Percentiles rank a stretch among this genome's conserved stretches.
Conservation (phyloP, 345 rosid species). For the Sisymbrium altissimum region DNA sequence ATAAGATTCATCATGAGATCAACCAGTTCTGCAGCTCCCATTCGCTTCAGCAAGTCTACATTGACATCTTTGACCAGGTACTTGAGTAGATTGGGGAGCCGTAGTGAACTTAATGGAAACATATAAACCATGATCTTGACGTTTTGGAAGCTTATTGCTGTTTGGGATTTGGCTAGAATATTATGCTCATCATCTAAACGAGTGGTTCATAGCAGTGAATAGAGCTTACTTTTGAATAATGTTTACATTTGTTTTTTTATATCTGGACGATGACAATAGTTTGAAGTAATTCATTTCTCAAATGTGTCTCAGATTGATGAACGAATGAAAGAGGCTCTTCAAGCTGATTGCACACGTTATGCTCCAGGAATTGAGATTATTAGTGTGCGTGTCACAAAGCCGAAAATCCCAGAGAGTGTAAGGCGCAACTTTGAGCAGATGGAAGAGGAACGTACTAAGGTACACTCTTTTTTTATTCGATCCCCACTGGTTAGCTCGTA, state of each 20-base stretch:
- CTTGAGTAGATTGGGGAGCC: neutral
- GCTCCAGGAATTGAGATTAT: constrained; percentile 93
- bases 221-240: neutral
- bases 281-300: neutral
- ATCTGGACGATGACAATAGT: neutral
- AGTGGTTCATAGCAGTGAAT: neutral
- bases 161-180: too few species aligned
- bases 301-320: constrained; percentile 69
- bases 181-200: neutral
- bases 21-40: constrained; percentile 97
- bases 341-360: constrained; percentile 79
- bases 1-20: constrained; percentile 98
- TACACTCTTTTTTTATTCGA: constrained; percentile 9
- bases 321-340: constrained; percentile 95
- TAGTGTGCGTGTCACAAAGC: constrained; percentile 93
- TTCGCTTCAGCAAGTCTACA: constrained; percentile 90
- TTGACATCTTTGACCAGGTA: constrained; percentile 96
- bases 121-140: neutral
- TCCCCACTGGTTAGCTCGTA: neutral
- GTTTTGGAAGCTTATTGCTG: neutral
- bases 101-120: neutral
- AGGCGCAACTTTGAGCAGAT: constrained; percentile 79
- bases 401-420: constrained; percentile 72
- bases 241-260: neutral
- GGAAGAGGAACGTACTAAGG: constrained; percentile 98